Conservation (phyloP, 2,329 filamentous ascomycete species). For the Xylariaceae sp. region DNA sequence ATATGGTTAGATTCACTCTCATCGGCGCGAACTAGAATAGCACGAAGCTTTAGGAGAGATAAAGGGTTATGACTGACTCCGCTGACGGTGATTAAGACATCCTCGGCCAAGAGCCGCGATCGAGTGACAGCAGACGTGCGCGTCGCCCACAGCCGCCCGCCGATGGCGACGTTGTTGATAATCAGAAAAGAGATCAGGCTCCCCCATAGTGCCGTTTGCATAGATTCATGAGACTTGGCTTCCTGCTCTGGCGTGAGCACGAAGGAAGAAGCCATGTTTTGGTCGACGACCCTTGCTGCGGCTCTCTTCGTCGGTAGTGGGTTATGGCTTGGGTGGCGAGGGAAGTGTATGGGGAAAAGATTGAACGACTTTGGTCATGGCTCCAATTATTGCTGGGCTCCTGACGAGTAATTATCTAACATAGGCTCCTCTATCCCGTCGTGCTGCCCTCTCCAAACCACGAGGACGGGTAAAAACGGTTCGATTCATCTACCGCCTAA, state of each 20-base stretch:
- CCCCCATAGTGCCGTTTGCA: conserved; percentile 21
- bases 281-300: background rate
- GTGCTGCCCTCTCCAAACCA: background rate
- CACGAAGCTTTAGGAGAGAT: background rate
- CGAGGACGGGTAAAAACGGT: background rate
- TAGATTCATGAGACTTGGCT: conserved; percentile 15
- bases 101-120: conserved; percentile 19
- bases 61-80: conserved; percentile 16
- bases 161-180: conserved; percentile 20
- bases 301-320: background rate
- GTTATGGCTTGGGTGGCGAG: background rate
- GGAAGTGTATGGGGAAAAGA: background rate
- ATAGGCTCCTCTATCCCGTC: background rate
- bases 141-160: conserved; percentile 21
- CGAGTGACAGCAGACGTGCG: conserved; percentile 17
- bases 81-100: conserved; percentile 20
- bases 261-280: background rate
- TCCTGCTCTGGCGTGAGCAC: conserved; percentile 11
- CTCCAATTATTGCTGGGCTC: background rate
- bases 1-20: conserved; percentile 3
- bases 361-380: background rate
- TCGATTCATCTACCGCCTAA: background rate
- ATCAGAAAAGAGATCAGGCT: conserved; percentile 21
- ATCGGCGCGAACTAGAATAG: too few species aligned
- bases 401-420: background rate